Conservation (phyloP, 306 rosid species). For the Malus fusca region DNA sequence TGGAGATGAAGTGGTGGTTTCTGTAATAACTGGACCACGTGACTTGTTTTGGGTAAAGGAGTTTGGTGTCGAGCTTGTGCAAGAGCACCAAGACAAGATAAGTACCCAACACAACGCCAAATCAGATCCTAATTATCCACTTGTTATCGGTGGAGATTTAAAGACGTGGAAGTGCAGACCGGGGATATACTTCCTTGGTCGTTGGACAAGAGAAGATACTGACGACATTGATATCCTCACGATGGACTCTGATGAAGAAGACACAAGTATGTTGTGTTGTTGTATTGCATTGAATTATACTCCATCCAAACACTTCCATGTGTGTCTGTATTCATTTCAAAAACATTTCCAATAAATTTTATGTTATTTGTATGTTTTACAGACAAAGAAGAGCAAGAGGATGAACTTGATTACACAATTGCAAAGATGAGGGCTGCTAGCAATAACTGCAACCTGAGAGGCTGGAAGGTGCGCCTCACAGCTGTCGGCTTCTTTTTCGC, state of each 20-base stretch:
- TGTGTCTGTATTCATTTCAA: too few species aligned
- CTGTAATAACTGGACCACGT: neutral
- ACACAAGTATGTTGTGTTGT: neutral
- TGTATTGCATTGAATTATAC: too few species aligned
- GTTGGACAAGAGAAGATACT: fast-evolving
- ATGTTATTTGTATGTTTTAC: neutral
- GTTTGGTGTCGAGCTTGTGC: neutral
- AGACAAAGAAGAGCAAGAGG: neutral
- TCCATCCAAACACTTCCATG: too few species aligned
- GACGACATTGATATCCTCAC: too few species aligned
- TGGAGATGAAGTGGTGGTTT: neutral
- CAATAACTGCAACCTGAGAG: neutral
- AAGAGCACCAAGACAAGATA: neutral
- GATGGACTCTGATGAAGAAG: neutral
- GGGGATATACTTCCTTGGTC: too few species aligned
- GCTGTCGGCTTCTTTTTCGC: neutral
- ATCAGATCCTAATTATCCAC: too few species aligned
- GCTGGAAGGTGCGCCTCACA: neutral
- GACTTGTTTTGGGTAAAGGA: neutral
- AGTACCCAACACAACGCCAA: neutral
- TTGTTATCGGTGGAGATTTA: too few species aligned
- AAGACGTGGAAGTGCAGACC: too few species aligned
- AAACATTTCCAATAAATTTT: neutral
- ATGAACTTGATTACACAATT: neutral
- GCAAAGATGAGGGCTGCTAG: neutral